A percentile compares a stretch with the other conserved stretches of the same genome.
phyloP scores from a whole-genome alignment of 2,329 filamentous ascomycete species.

The Pleomassaria siparia region DNA sequence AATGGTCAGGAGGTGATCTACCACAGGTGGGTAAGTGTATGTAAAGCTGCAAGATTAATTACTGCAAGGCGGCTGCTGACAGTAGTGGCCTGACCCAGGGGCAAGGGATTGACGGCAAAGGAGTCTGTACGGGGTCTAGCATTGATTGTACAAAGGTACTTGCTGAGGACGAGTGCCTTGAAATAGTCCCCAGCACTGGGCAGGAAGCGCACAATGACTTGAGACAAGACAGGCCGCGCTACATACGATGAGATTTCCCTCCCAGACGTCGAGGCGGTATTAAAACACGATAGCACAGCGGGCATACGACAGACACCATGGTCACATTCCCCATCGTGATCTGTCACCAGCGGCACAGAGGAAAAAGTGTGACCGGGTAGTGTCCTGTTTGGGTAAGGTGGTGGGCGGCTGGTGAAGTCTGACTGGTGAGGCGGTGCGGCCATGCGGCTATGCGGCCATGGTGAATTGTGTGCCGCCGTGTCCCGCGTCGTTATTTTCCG shows the following conservation, averaged over 20 bases:
- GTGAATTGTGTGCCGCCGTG: too few relatives aligned
- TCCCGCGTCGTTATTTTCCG: too few relatives aligned
- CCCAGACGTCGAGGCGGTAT: too few relatives aligned
- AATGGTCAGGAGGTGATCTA: conserved; percentile 2
- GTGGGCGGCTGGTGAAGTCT: conserved; percentile 1
- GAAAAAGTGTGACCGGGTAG: conserved; percentile 1
- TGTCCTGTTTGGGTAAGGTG: neutral
- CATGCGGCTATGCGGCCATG: neutral
- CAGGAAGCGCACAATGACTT: neutral
- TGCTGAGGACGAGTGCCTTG: conserved; percentile 5
- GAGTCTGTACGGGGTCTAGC: conserved; percentile 4
- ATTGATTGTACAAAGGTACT: conserved; percentile 3
- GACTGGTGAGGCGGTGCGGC: neutral
- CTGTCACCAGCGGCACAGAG: neutral
- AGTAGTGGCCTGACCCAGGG: conserved; percentile 8
- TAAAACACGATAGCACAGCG: conserved; percentile 6
- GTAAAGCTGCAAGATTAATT: too few relatives aligned
- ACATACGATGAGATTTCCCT: neutral
- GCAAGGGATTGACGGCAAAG: conserved; percentile 11
- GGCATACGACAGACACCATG: conserved; percentile 1
- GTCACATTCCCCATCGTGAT: conserved; percentile 4
- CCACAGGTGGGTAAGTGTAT: neutral
- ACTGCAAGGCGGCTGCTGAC: conserved; percentile 8
- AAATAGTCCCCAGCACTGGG: neutral
- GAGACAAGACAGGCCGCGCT: neutral